Evolutionary conservation across 2,329 filamentous ascomycete genomes (phyloP).

Genomic region (Dactylellina drechsleri): DNA sequence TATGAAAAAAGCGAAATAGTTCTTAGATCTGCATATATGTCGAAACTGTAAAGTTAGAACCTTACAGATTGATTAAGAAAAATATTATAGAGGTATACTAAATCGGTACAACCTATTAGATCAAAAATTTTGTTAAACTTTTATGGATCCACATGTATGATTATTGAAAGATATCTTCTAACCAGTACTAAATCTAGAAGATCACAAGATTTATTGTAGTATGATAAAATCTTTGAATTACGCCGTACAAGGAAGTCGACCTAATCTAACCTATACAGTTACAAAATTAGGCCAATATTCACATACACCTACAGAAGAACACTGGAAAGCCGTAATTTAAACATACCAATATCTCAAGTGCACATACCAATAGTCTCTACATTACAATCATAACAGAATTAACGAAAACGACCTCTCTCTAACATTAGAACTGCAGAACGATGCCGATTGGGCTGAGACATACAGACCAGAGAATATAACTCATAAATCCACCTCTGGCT

Average conservation of each 20-base stretch:
- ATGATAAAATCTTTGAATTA: neutral
- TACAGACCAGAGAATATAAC: too few relatives aligned
- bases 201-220: neutral
- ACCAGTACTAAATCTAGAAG: neutral
- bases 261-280: conserved; percentile 7
- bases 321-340: conserved; percentile 6
- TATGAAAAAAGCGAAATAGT: neutral
- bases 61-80: neutral
- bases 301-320: neutral
- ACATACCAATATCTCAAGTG: neutral
- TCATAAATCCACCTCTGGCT: too few relatives aligned
- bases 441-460: too few relatives aligned
- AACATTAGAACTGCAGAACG: too few relatives aligned
- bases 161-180: neutral
- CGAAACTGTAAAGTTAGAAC: neutral
- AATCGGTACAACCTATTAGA: neutral
- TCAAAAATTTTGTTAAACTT: neutral
- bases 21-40: neutral
- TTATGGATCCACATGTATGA: too few relatives aligned
- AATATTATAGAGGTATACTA: neutral
- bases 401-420: too few relatives aligned
- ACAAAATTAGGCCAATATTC: conserved; percentile 4
- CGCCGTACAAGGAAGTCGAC: neutral
- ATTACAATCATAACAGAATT: too few relatives aligned
- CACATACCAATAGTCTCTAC: too few relatives aligned